phyloP scores from a whole-genome alignment of 2,329 filamentous ascomycete genomes.

The Aspergillus quadricinctus region DNA sequence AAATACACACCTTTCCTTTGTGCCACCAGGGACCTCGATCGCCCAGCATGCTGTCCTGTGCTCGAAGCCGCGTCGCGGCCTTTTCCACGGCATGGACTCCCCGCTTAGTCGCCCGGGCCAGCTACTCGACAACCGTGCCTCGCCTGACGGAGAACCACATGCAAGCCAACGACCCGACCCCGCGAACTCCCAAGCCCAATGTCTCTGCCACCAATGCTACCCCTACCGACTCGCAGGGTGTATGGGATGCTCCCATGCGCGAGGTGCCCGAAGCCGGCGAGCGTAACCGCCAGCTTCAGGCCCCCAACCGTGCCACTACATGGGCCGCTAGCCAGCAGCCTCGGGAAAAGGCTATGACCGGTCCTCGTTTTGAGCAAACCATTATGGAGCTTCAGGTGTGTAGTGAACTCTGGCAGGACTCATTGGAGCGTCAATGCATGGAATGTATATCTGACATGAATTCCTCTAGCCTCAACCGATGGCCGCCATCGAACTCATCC shows the following conservation, averaged over 20 bases:
- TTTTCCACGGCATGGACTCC: constrained; percentile 37
- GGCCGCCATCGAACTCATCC: constrained; percentile 91
- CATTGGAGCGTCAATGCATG: neutral
- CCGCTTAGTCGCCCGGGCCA: constrained; percentile 28
- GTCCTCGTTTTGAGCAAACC: constrained; percentile 95
- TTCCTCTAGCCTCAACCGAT: constrained; percentile 70
- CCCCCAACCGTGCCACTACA: constrained; percentile 74
- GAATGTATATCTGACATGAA: constrained; percentile 2
- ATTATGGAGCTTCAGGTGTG: constrained; percentile 87
- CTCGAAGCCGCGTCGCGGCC: constrained; percentile 44
- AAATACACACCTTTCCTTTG: constrained; percentile 4
- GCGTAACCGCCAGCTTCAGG: constrained; percentile 62
- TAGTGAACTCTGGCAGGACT: constrained; percentile 5
- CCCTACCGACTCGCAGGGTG: constrained; percentile 46
- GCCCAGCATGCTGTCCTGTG: constrained; percentile 43
- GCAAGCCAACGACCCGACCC: constrained; percentile 57
- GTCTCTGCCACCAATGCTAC: constrained; percentile 60
- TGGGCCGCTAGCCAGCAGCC: constrained; percentile 88
- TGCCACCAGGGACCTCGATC: constrained; percentile 16
- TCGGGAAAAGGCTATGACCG: constrained; percentile 78
- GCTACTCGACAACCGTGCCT: constrained; percentile 43
- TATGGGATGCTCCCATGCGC: constrained; percentile 51
- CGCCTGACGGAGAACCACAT: constrained; percentile 38
- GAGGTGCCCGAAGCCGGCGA: constrained; percentile 55
- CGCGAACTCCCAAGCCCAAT: constrained; percentile 46